A percentile compares a stretch with the other conserved stretches of the same genome.
Evolutionary conservation across 192 early-diverging fungal species (phyloP).

Genomic region (Coemansia sp.): DNA sequence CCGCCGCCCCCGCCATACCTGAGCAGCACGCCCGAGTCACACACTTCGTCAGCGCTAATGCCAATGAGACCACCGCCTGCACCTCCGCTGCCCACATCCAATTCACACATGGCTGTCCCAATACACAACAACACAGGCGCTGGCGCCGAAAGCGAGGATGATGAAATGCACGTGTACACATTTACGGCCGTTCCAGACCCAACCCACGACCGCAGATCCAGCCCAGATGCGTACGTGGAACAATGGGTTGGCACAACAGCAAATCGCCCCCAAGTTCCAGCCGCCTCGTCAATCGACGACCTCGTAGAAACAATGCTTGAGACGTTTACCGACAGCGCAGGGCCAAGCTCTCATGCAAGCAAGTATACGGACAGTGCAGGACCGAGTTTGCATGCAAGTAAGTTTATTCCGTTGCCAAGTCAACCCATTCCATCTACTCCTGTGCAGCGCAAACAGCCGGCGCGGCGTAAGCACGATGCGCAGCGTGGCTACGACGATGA

Average conservation of each 20-base stretch:
- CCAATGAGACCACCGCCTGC: neutral
- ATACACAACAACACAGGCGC: neutral
- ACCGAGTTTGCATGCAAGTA: neutral
- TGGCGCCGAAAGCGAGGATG: slow-evolving; percentile 4
- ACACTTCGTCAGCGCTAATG: neutral
- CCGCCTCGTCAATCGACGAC: slow-evolving; percentile 27
- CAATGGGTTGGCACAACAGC: slow-evolving; percentile 14
- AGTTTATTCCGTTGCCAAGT: slow-evolving; percentile 7
- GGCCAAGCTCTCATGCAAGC: neutral
- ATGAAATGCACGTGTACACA: slow-evolving; percentile 1
- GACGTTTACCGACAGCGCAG: slow-evolving; percentile 13
- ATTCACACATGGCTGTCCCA: neutral
- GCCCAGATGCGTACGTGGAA: slow-evolving; percentile 7
- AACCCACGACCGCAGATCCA: too few species aligned
- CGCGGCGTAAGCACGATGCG: neutral
- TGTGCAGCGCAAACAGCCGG: slow-evolving; percentile 23
- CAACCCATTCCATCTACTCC: neutral
- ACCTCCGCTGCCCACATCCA: slow-evolving; percentile 2
- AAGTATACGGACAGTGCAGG: neutral
- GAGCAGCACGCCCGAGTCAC: too few species aligned
- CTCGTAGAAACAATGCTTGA: slow-evolving; percentile 32
- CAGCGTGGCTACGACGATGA: slow-evolving; percentile 9
- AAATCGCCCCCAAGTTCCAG: neutral
- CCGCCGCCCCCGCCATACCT: neutral
- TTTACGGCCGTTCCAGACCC: neutral